Evolutionary conservation across 805 yeast genomes (phyloP).

Genomic region (Candida boleticola): DNA sequence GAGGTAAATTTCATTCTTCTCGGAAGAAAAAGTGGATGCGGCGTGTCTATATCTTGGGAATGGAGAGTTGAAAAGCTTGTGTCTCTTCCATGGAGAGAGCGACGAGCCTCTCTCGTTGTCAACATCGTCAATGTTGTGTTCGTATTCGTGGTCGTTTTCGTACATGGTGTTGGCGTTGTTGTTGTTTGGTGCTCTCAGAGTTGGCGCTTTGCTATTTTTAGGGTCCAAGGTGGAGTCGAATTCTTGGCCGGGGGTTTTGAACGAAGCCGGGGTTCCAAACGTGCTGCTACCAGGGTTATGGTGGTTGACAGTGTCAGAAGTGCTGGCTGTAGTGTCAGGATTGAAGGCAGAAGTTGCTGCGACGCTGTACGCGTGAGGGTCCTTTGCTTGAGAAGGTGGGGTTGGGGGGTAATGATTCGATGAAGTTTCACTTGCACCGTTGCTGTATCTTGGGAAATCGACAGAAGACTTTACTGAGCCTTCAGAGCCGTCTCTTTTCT

Average conservation of each 20-base stretch:
- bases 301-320: slow-evolving; percentile 9
- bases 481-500: slow-evolving; percentile 33
- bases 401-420: slow-evolving; percentile 1
- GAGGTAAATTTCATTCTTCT: slow-evolving; percentile 75
- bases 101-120: background rate
- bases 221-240: slow-evolving; percentile 1
- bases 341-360: background rate
- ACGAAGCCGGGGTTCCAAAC: slow-evolving; percentile 3
- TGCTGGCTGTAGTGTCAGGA: background rate
- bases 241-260: background rate
- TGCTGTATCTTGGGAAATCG: slow-evolving; percentile 22
- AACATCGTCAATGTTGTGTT: slow-evolving; percentile 20
- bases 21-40: slow-evolving; percentile 63
- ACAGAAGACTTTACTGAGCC: slow-evolving; percentile 10
- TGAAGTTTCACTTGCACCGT: slow-evolving; percentile 11
- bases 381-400: background rate
- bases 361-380: slow-evolving; percentile 7
- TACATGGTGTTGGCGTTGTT: slow-evolving; percentile 10
- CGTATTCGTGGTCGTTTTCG: slow-evolving; percentile 9
- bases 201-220: slow-evolving; percentile 4
- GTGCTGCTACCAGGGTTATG: slow-evolving; percentile 4
- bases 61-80: slow-evolving; percentile 69
- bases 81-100: slow-evolving; percentile 59
- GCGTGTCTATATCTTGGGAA: slow-evolving; percentile 95
- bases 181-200: slow-evolving; percentile 12